Evolutionary conservation across 2,329 filamentous ascomycete genomes (phyloP).

Genomic region (Xylaria digitata): DNA sequence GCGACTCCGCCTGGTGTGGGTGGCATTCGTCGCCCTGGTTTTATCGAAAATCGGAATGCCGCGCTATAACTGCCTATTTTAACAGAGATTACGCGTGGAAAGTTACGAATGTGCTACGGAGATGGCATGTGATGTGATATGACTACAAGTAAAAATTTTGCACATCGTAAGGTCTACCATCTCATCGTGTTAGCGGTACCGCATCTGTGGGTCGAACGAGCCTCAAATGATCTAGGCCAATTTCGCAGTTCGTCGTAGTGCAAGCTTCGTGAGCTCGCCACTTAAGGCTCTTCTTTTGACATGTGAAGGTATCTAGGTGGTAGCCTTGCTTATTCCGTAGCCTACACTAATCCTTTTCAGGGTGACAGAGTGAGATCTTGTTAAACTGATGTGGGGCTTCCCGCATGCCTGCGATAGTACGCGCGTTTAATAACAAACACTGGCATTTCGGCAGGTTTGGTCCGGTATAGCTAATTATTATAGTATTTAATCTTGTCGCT

Average conservation of each 20-base stretch:
- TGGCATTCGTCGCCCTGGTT: constrained; percentile 6
- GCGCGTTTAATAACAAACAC: not conserved
- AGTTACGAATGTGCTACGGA: constrained; percentile 6
- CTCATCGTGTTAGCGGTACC: constrained; percentile 6
- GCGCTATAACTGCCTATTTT: constrained; percentile 7
- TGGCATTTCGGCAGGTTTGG: not conserved
- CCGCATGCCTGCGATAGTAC: not conserved
- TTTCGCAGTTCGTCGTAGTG: not conserved
- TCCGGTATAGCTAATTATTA: not conserved
- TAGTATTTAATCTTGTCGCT: not conserved
- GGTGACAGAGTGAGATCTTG: not conserved
- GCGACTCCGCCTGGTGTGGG: constrained; percentile 12
- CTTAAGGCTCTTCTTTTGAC: constrained; percentile 11
- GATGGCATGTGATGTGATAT: constrained; percentile 20
- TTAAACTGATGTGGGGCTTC: constrained; percentile 22
- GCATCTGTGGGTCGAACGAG: constrained; percentile 20
- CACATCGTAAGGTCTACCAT: constrained; percentile 5
- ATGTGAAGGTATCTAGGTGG: constrained; percentile 28
- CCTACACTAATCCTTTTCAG: constrained; percentile 3
- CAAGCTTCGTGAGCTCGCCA: constrained; percentile 11
- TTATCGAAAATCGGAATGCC: constrained; percentile 7
- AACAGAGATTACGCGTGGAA: not conserved
- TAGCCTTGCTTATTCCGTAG: not conserved
- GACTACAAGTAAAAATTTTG: constrained; percentile 11
- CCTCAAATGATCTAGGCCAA: constrained; percentile 18